These are phyloP conservation scores for Xylaria sp. DNA, from an alignment of 2,329 filamentous ascomycete genomes.

Conservation along the genomic window DNA sequence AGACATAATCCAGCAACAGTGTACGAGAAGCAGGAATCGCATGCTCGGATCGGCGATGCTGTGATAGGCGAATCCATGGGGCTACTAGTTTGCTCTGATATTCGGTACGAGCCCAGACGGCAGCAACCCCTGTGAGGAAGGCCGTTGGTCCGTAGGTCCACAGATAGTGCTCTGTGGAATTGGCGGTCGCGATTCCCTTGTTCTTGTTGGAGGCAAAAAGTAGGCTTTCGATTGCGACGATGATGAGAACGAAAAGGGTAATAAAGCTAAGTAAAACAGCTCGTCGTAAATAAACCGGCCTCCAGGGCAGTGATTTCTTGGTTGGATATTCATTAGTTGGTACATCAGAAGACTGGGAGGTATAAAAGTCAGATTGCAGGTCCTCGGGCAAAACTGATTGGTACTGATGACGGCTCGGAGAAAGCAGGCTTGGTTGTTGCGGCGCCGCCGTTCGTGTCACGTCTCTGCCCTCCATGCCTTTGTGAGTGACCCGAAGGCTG, in stretches of 20 bases:
- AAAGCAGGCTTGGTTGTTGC: not conserved
- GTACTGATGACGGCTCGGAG: not conserved
- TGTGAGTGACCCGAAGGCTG: not conserved
- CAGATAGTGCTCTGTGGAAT: not conserved
- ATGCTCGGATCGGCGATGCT: not conserved
- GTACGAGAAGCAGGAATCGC: conserved; percentile 3
- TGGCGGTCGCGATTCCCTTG: not conserved
- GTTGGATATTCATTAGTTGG: not conserved
- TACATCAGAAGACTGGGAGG: not conserved
- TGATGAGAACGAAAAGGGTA: not conserved
- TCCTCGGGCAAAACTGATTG: not conserved
- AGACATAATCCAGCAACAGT: conserved; percentile 13
- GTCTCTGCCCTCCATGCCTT: not conserved
- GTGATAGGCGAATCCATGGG: conserved; percentile 6
- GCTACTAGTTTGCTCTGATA: conserved; percentile 12
- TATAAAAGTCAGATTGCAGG: not conserved
- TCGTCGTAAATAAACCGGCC: not conserved
- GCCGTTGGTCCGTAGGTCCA: conserved; percentile 22
- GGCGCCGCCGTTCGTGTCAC: not conserved
- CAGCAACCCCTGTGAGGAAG: conserved; percentile 1
- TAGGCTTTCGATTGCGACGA: not conserved
- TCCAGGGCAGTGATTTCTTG: not conserved
- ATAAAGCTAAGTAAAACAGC: not conserved
- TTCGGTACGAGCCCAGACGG: conserved; percentile 15
- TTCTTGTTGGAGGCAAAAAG: not conserved